Conservation (phyloP, 441 rosid species). For the Pelargonium citronellum region DNA sequence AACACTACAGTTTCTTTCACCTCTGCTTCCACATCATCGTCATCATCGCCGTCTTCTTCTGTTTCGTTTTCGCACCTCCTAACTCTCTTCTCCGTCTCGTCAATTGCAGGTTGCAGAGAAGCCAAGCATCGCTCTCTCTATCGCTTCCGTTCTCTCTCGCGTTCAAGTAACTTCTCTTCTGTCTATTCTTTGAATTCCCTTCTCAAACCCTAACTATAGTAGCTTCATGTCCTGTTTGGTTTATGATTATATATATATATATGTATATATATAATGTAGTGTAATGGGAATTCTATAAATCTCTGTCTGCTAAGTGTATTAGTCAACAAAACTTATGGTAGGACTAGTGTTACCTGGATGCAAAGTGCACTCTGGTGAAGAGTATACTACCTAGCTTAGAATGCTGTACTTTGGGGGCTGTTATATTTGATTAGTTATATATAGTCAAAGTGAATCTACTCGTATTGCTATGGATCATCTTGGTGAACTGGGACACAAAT, state of each 20-base stretch:
- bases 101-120: constrained; percentile 79
- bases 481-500: background rate
- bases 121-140: constrained; percentile 84
- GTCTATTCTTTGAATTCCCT: background rate
- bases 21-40: background rate
- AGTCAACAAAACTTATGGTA: no score
- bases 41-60: background rate
- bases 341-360: no score
- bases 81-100: background rate
- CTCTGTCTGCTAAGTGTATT: background rate
- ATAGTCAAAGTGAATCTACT: background rate
- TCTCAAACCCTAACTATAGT: background rate
- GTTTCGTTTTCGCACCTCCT: background rate
- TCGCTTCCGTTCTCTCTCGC: constrained; percentile 69
- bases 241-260: background rate
- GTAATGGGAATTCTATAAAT: background rate
- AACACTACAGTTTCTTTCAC: background rate
- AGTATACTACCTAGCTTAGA: background rate
- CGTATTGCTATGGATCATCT: background rate
- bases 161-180: constrained; percentile 45
- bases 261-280: no score
- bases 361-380: no score
- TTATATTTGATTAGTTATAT: background rate
- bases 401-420: background rate
- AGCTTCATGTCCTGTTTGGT: background rate